These are phyloP conservation scores for Aspergillus alliaceus DNA, from an alignment of 2,329 filamentous ascomycete species.

Conservation along the genomic window DNA sequence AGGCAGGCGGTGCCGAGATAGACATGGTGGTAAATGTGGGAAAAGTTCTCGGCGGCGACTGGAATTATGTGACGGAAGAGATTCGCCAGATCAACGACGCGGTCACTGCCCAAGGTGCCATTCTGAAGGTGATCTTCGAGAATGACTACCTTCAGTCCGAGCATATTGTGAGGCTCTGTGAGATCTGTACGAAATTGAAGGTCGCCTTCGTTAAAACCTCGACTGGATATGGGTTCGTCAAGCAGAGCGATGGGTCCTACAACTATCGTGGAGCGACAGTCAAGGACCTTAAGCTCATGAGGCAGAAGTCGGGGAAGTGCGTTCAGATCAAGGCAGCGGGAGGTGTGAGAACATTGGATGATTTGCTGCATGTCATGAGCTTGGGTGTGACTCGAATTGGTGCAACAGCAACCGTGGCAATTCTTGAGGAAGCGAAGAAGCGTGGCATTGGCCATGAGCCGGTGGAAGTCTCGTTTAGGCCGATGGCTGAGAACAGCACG, in stretches of 20 bases:
- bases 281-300: slow-evolving; percentile 56
- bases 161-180: slow-evolving; percentile 54
- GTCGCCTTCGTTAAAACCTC: slow-evolving; percentile 63
- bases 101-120: slow-evolving; percentile 45
- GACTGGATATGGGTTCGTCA: slow-evolving; percentile 62
- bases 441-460: slow-evolving; percentile 49
- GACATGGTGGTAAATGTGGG: slow-evolving; percentile 63
- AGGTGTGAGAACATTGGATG: slow-evolving; percentile 58
- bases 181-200: slow-evolving; percentile 52
- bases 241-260: slow-evolving; percentile 53
- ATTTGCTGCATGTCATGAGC: slow-evolving; percentile 55
- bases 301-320: slow-evolving; percentile 40
- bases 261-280: slow-evolving; percentile 56
- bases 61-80: slow-evolving; percentile 57
- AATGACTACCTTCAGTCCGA: slow-evolving; percentile 56
- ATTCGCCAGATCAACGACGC: slow-evolving; percentile 52
- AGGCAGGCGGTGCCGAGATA: slow-evolving; percentile 54
- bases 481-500: slow-evolving; percentile 18
- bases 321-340: slow-evolving; percentile 61
- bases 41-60: slow-evolving; percentile 57
- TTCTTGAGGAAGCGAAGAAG: slow-evolving; percentile 55
- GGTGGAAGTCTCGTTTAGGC: slow-evolving; percentile 21
- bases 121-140: slow-evolving; percentile 64
- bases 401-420: slow-evolving; percentile 55
- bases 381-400: slow-evolving; percentile 58